These are phyloP conservation scores for Rhododendron molle DNA, from an alignment of 148 eudicot species.

Conservation along the genomic window DNA sequence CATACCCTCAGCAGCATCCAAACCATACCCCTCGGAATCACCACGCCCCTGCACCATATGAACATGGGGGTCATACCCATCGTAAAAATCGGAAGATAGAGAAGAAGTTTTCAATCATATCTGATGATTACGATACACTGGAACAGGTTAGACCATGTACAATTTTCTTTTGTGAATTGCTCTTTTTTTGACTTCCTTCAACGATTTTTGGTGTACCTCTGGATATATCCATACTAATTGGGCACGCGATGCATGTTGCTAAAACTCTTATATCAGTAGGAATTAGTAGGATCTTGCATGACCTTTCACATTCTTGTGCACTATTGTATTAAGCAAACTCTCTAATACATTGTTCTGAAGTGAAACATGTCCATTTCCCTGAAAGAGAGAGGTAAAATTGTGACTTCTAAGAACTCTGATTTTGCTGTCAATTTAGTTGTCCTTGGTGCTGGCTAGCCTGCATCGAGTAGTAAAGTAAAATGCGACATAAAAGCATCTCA, in stretches of 20 bases:
- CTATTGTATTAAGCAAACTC: neutral
- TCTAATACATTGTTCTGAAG: neutral
- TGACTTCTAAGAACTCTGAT: neutral
- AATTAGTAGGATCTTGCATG: neutral
- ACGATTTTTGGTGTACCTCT: neutral
- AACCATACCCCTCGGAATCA: constrained; percentile 31
- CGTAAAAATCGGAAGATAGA: constrained; percentile 11
- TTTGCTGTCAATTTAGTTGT: neutral
- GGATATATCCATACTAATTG: neutral
- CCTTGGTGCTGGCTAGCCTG: neutral
- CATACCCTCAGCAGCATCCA: constrained; percentile 1
- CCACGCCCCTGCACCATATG: constrained; percentile 1
- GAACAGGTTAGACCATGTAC: constrained; percentile 26
- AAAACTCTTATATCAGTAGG: neutral
- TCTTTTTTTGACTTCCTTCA: neutral
- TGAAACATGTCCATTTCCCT: neutral
- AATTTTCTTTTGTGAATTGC: neutral
- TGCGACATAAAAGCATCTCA: neutral
- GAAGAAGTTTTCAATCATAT: constrained; percentile 23
- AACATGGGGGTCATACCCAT: constrained; percentile 8
- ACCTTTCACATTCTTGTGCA: neutral
- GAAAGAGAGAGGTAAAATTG: neutral
- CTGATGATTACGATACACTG: constrained; percentile 29
- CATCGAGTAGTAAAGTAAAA: neutral
- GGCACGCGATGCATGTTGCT: neutral